Conservation (phyloP, 1,139 yeast genomes). For the Magnusiomyces magnusii region DNA sequence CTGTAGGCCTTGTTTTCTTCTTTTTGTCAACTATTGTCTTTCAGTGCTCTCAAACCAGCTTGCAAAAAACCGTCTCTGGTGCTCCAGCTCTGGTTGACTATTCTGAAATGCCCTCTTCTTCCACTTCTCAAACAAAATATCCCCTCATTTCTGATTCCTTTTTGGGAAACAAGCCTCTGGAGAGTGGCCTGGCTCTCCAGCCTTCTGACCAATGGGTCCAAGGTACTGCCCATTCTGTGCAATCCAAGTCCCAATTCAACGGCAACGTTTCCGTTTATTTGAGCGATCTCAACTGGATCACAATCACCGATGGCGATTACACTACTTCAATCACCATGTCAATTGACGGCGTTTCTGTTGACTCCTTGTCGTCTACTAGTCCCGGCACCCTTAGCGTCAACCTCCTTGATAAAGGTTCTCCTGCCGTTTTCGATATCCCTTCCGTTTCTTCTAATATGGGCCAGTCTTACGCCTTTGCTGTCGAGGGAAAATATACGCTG, state of each 20-base stretch:
- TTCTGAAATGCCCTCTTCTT: slow-evolving; percentile 4
- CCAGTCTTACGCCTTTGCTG: slow-evolving; percentile 12
- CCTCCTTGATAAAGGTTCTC: slow-evolving; percentile 12
- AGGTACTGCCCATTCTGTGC: not conserved
- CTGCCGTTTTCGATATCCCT: slow-evolving; percentile 12
- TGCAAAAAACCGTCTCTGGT: slow-evolving; percentile 6
- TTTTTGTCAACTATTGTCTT: slow-evolving; percentile 14
- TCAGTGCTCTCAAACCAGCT: slow-evolving; percentile 13
- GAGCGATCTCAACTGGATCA: slow-evolving; percentile 13
- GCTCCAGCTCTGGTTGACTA: slow-evolving; percentile 4
- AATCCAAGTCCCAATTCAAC: slow-evolving; percentile 11
- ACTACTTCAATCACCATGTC: slow-evolving; percentile 14
- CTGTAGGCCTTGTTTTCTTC: slow-evolving; percentile 9
- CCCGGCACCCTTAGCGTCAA: slow-evolving; percentile 13
- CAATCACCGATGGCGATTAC: slow-evolving; percentile 4
- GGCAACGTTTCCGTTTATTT: slow-evolving; percentile 14
- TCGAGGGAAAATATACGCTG: slow-evolving; percentile 11
- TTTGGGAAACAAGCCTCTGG: slow-evolving; percentile 6
- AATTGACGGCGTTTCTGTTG: slow-evolving; percentile 13
- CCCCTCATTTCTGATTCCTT: slow-evolving; percentile 11
- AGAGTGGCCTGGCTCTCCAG: slow-evolving; percentile 4
- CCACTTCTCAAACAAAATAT: slow-evolving; percentile 7
- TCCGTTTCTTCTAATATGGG: slow-evolving; percentile 4
- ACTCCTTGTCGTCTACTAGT: slow-evolving; percentile 9
- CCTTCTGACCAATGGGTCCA: slow-evolving; percentile 10